Evolutionary conservation across 2,329 filamentous ascomycete genomes (phyloP), one percentile per base, ranked within the genome.

Genomic region (Sclerotinia trifoliorum): DNA sequence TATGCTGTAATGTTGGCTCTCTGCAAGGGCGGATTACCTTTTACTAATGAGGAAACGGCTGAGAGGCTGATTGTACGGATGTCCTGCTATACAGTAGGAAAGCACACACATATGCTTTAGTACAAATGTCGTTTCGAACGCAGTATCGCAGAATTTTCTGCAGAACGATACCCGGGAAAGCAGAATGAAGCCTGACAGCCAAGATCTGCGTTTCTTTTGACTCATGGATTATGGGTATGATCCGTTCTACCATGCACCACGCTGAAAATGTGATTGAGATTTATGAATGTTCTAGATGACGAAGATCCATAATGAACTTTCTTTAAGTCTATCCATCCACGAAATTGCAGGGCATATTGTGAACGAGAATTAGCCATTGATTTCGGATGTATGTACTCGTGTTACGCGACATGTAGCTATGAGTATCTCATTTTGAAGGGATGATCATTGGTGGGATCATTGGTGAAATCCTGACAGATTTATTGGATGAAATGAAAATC

Each of bases 331-430:
- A 49, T 42, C 6, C 52, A 42, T 61, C 54, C 39, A 29, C 26
- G 44, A n/a, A 11, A 35, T 66, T 66, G 46, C 63, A 66, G 52
- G 42, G 15, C 60, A 51, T 29, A 46, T 15, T n/a, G n/a, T 44
- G 42, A 60, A 46, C 24, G 57, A 46, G 10, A 46, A 17, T 57
- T 57, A 17, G 32, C 32, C 55, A 21, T 24, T 29, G 15, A 15
- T 21, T 32, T 54, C 65, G 65, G 65, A 62, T 54, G 57, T 48
- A 63, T 54, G 57, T 48, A 63, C 48, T 54, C 10, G 56, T 62
- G 65, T 67, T 63, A 63, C 65, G 46, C 65, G 65, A 67, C n/a
- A 63, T 63, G 32, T 63, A 63, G 46, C 29, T 42, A 63, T 51
- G 21, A 26, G 32, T 24, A 29, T 51, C 46, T 62, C 8, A 19